Evolutionary conservation across 257 asterid genomes (phyloP).

Genomic region (Sherardia arvensis): DNA sequence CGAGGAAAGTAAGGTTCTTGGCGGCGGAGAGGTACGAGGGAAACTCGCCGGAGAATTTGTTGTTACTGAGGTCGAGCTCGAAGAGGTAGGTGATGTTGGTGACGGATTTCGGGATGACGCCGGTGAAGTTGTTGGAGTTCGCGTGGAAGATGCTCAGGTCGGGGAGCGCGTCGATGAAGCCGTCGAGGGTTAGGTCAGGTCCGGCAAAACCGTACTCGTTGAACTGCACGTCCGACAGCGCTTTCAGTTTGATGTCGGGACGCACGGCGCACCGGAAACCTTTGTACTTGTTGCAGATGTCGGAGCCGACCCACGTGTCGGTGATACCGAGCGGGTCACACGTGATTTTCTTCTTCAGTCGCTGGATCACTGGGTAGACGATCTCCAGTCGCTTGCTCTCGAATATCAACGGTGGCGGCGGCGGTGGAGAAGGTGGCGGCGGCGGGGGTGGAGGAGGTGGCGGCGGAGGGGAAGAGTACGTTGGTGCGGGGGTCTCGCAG

Average conservation of each 20-base stretch:
- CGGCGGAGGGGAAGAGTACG: neutral
- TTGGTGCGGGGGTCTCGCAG: neutral
- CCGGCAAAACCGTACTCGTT: conserved; percentile 23
- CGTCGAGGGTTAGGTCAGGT: conserved; percentile 6
- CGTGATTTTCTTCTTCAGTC: conserved; percentile 20
- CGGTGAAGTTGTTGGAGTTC: conserved; percentile 44
- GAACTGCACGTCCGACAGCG: conserved; percentile 29
- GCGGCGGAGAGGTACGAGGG: conserved; percentile 36
- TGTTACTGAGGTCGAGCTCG: conserved; percentile 67
- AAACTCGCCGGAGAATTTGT: conserved; percentile 34
- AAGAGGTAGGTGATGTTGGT: conserved; percentile 16
- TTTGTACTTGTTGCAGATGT: conserved; percentile 28
- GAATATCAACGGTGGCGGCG: conserved; percentile 4
- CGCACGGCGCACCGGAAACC: conserved; percentile 44
- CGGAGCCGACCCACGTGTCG: conserved; percentile 34
- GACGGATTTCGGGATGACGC: conserved; percentile 25
- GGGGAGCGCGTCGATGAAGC: conserved; percentile 26
- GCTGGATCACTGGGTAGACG: conserved; percentile 25
- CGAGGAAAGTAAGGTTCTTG: conserved; percentile 48
- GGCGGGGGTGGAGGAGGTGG: neutral
- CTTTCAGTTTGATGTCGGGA: conserved; percentile 4
- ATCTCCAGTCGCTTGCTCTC: conserved; percentile 11
- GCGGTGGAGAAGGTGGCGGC: neutral
- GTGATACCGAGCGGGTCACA: conserved; percentile 19
- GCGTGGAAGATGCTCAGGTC: conserved; percentile 41